These are phyloP conservation scores for Termitomyces sp. DNA, from an alignment of 1,284 basidiomycete species.

Conservation along the genomic window DNA sequence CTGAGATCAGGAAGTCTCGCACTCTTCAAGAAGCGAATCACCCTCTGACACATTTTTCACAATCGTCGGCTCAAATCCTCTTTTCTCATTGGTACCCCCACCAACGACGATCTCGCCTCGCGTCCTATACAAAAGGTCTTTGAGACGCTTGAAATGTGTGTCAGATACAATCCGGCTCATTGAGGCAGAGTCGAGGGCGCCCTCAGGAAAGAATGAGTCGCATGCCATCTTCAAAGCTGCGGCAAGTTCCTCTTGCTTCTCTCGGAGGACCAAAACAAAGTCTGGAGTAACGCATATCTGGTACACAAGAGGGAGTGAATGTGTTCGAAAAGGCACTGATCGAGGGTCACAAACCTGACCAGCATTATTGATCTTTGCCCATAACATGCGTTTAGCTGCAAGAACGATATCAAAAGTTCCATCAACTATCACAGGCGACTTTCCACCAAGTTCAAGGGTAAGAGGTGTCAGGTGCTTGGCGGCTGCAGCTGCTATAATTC, in stretches of 20 bases:
- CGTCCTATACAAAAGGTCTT: slow-evolving; percentile 55
- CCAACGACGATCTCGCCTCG: slow-evolving; percentile 70
- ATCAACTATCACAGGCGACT: slow-evolving; percentile 81
- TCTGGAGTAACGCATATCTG: slow-evolving; percentile 74
- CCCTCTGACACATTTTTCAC: slow-evolving; percentile 56
- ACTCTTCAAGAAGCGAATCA: slow-evolving; percentile 74
- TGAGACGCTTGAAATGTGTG: slow-evolving; percentile 52
- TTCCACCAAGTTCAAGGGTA: slow-evolving; percentile 64
- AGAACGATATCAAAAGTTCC: slow-evolving; percentile 54
- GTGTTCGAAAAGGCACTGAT: not conserved
- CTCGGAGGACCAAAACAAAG: slow-evolving; percentile 67
- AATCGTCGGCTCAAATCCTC: slow-evolving; percentile 63
- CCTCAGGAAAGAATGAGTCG: slow-evolving; percentile 34
- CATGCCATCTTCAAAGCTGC: slow-evolving; percentile 52
- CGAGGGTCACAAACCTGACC: slow-evolving; percentile 49
- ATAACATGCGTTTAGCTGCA: slow-evolving; percentile 63
- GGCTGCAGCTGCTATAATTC: slow-evolving; percentile 63
- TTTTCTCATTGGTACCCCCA: slow-evolving; percentile 55
- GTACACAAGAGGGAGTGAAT: slow-evolving; percentile 10
- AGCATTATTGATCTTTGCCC: slow-evolving; percentile 74
- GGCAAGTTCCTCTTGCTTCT: slow-evolving; percentile 56
- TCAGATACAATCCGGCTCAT: slow-evolving; percentile 40
- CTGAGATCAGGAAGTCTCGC: slow-evolving; percentile 18
- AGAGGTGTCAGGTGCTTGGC: slow-evolving; percentile 70
- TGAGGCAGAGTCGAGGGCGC: slow-evolving; percentile 29